Base-by-base conservation (phyloP, 305 asterid genomes). In the Galium porrigens region DNA sequence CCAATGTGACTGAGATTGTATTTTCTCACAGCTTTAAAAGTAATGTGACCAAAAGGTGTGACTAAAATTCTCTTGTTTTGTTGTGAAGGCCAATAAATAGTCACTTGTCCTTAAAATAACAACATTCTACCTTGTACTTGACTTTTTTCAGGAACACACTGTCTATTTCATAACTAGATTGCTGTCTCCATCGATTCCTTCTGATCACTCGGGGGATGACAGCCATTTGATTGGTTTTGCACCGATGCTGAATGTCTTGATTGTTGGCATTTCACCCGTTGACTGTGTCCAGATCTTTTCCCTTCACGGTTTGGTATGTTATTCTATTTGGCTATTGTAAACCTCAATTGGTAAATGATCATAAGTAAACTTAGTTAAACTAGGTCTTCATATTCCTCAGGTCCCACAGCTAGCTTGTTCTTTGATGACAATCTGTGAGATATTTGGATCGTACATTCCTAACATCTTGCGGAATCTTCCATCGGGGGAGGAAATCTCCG, bases 381-480 rank as follows among this genome's bases (percentile, higher is more conserved):
- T n/a, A n/a, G 36, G n/a, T 41, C 3, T 75, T 70, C 18, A 8
- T 11, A 58, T 73, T 80, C 68, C 49, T 64, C 85, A 92, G 99
- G 99, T 92, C 67, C 99, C 99, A 22, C 95, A 87, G 77, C 95
- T 92, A 67, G 99, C 97, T 64, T 81, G 89, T 64, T 85, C 97
- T 46, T 67, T 87, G 62, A 92, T 92, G 99, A 85, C 91, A 8
- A 84, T 89, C 63, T 92, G 99, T 34, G 99, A 92, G 74, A 95
- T 83, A 30, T 89, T 89, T 59, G 99, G 99, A 36, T 85, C 99
- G 33, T 92, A 85, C 56, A 78, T 84, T 61, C 95, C 98, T 51
- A 76, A 84, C 33, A 76, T 73, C 66, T 89, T 92, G 30, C 82
- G 95, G 94, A 79, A 78, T 51, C 74, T 82, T 61, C 72, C 89